Base-by-base conservation (phyloP, 73 alveolate species). In the Paramecium pentaurelia region DNA sequence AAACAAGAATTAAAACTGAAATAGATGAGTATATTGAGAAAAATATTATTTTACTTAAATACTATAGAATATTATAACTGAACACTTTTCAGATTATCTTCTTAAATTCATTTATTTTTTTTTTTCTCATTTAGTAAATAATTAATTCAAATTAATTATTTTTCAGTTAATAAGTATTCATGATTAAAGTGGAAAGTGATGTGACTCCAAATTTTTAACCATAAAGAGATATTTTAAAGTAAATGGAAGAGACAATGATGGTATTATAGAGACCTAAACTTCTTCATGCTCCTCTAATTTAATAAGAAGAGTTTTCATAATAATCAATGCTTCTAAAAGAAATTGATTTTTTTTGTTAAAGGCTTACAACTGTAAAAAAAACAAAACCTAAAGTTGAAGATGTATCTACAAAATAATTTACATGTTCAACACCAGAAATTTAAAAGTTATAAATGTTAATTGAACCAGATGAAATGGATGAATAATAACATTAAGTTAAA, bases 291-390 rank as follows among this genome's bases (percentile, higher is more conserved):
- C 84, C 84, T 32, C 20, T 64, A 11, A 64, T 64, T 32, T 28
- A 28, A 64, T 4, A 64, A 12, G 84, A 64, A 3, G 84, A 64
- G 20, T 64, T 64, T 34, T 64, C 84, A 32, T 6, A 64, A 64
- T 34, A 64, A 32, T 64, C 84, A 1, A 28, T 45, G 49, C 16
- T 80, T 0, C 49, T 80, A n/a, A 80, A 44, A 28, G 91, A 80
- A 49, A 80, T 80, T 47, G 91, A 80, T 80, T 80, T 45, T 36
- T 80, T 80, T 80, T 80, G 91, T 47, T 47, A 80, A 47, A 80
- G 44, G 30, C 45, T 80, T 20, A 80, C 91, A 20, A 80, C 91
- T 10, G 71, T 42, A 1, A 80, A 80, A 36, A 80, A 80, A 44
- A 40, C 36, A 11, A 80, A 47, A 22, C 91, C 91, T 12, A 80